A percentile compares a stretch with the other conserved stretches of the same genome.
Evolutionary conservation across 106 monocot species (phyloP).

Genomic region (Vanilla planifolia): DNA sequence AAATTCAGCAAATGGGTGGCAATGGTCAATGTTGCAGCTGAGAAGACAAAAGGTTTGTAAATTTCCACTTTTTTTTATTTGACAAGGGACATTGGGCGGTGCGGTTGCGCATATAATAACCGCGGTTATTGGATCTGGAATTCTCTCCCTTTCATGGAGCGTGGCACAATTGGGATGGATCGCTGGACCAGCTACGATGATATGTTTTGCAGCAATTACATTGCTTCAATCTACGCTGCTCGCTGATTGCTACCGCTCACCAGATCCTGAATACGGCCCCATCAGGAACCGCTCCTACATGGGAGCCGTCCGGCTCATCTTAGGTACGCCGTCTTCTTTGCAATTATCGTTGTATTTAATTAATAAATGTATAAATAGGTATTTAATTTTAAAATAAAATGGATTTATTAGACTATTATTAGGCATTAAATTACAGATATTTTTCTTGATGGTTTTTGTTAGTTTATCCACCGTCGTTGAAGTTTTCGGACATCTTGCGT

Average conservation of each 20-base stretch:
- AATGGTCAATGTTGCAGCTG: too few relatives aligned
- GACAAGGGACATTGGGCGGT: slow-evolving; percentile 38
- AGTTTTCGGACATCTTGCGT: too few relatives aligned
- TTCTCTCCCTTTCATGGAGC: slow-evolving; percentile 75
- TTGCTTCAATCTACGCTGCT: slow-evolving; percentile 16
- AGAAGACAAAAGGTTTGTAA: neutral
- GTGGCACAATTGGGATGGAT: slow-evolving; percentile 70
- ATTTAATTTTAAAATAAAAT: slow-evolving; percentile 12
- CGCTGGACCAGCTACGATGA: slow-evolving; percentile 27
- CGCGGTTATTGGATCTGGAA: slow-evolving; percentile 73
- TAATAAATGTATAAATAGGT: neutral
- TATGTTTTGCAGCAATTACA: slow-evolving; percentile 58
- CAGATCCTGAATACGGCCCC: slow-evolving; percentile 2
- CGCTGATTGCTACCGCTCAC: slow-evolving; percentile 15
- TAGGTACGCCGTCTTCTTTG: slow-evolving; percentile 5
- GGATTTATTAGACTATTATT: too few relatives aligned
- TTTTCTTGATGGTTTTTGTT: too few relatives aligned
- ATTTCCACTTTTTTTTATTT: neutral
- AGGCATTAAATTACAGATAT: slow-evolving; percentile 37
- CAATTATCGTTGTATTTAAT: too few relatives aligned
- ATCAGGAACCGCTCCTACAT: slow-evolving; percentile 14
- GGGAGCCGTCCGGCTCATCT: slow-evolving; percentile 7
- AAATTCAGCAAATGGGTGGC: too few relatives aligned
- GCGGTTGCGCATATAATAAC: slow-evolving; percentile 66
- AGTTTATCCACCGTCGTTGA: too few relatives aligned